Conservation (phyloP, 345 rosid genomes). For the Noccaea bulbosa region DNA sequence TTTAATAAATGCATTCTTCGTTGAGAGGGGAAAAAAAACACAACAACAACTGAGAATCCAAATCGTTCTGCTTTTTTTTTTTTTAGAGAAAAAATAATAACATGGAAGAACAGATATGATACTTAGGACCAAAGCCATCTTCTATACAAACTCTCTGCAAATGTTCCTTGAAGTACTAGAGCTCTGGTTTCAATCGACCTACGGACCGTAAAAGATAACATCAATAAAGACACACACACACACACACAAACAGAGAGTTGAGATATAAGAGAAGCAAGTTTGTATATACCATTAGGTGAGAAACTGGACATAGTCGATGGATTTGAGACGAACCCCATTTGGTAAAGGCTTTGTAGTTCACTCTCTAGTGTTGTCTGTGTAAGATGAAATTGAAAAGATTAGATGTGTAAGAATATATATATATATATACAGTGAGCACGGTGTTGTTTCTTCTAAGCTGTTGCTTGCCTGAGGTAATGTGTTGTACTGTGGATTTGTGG, state of each 20-base stretch:
- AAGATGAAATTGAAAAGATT: not conserved
- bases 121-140: constrained; percentile 37
- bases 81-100: constrained; percentile 21
- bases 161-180: constrained; percentile 42
- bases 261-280: constrained; percentile 14
- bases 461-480: constrained; percentile 62
- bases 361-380: constrained; percentile 68
- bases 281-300: constrained; percentile 58
- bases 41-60: constrained; percentile 41
- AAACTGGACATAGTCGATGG: constrained; percentile 58
- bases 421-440: not conserved
- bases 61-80: constrained; percentile 32
- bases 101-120: constrained; percentile 38
- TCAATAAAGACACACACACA: not conserved
- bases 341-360: constrained; percentile 74
- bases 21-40: constrained; percentile 21
- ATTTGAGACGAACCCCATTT: constrained; percentile 72
- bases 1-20: constrained; percentile 34
- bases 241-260: not conserved
- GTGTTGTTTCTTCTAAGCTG: constrained; percentile 2
- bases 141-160: constrained; percentile 41
- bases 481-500: constrained; percentile 61
- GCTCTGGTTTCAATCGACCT: constrained; percentile 78
- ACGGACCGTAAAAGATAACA: not conserved
- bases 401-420: constrained; percentile 5